These are phyloP conservation scores for Penicillium decumbens DNA, from an alignment of 2,329 filamentous ascomycete species.

Conservation along the genomic window DNA sequence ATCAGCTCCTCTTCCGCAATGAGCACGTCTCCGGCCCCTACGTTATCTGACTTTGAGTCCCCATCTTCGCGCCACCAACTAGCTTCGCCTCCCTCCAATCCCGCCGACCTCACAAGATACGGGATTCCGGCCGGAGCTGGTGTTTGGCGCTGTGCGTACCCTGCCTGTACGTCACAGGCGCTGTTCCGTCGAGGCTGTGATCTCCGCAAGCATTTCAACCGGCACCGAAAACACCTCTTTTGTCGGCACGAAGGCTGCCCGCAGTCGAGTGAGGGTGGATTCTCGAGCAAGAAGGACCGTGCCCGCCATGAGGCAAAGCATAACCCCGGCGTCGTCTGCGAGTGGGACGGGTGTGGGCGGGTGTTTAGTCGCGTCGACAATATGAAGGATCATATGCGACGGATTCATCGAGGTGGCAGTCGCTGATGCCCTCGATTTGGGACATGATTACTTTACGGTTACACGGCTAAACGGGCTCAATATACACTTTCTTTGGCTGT, in stretches of 20 bases:
- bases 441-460: not conserved
- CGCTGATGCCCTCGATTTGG: not conserved
- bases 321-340: slow-evolving; percentile 56
- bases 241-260: slow-evolving; percentile 57
- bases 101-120: slow-evolving; percentile 30
- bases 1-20: slow-evolving; percentile 10
- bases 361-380: slow-evolving; percentile 60
- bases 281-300: slow-evolving; percentile 60
- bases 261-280: slow-evolving; percentile 53
- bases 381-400: slow-evolving; percentile 51
- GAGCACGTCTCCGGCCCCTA: slow-evolving; percentile 14
- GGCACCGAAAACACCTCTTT: slow-evolving; percentile 59
- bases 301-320: slow-evolving; percentile 60
- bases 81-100: slow-evolving; percentile 11
- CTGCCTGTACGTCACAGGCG: slow-evolving; percentile 56
- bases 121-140: slow-evolving; percentile 30
- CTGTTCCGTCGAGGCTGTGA: slow-evolving; percentile 58
- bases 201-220: slow-evolving; percentile 59
- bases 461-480: not conserved
- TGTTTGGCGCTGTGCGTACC: slow-evolving; percentile 57
- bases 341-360: slow-evolving; percentile 54
- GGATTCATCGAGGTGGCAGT: slow-evolving; percentile 35
- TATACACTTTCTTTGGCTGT: not conserved
- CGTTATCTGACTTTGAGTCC: slow-evolving; percentile 16
- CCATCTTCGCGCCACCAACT: slow-evolving; percentile 5